A percentile compares a stretch with the other conserved stretches of the same genome.
phyloP scores from a whole-genome alignment of 2,329 filamentous ascomycete genomes.

The Lecanoromycetidae sp. region DNA sequence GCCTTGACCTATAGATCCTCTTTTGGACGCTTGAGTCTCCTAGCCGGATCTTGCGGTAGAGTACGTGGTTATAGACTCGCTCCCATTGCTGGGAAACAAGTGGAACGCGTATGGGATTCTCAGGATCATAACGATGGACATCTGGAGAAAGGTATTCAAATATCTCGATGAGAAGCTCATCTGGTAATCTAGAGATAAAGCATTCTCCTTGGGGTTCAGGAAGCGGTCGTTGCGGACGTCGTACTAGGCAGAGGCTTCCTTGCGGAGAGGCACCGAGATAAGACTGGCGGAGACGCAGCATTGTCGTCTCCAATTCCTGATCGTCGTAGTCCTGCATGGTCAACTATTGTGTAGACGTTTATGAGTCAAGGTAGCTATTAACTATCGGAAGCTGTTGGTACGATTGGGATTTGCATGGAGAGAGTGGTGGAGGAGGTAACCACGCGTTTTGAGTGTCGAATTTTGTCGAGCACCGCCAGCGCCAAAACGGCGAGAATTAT shows the following conservation, averaged over 20 bases:
- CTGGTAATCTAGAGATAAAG: neutral
- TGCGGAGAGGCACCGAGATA: neutral
- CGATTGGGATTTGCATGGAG: no score
- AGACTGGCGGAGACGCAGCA: neutral
- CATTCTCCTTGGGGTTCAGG: neutral
- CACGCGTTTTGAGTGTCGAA: no score
- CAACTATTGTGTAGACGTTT: no score
- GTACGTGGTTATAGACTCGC: neutral
- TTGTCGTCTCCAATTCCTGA: no score
- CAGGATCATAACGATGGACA: neutral
- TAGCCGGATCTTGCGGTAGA: neutral
- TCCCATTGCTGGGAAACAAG: neutral
- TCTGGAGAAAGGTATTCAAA: neutral
- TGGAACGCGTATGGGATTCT: neutral
- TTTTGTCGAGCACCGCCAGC: no score
- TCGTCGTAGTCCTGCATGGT: no score
- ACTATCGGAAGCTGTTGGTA: no score
- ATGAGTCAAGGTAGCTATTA: no score
- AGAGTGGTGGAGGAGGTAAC: no score
- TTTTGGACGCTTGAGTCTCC: neutral
- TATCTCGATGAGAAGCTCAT: neutral
- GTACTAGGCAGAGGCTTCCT: neutral
- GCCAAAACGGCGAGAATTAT: no score
- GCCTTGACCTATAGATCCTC: neutral
- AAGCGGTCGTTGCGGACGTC: neutral